Conservation (phyloP, 441 rosid species). For the Populus hybrid region DNA sequence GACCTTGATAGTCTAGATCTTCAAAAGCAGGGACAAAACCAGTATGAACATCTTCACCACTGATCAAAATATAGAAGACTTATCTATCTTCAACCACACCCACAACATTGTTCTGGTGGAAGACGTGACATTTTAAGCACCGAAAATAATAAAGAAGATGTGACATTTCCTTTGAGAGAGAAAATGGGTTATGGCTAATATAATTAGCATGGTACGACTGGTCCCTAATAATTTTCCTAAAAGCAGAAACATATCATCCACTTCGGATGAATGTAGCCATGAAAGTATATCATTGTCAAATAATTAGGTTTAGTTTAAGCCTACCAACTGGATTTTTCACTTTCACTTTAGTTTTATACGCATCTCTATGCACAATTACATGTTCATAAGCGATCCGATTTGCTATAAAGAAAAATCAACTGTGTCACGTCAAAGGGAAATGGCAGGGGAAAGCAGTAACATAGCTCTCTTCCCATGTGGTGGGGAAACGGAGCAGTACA, state of each 20-base stretch:
- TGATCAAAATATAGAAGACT: not conserved
- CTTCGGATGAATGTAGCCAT: not conserved
- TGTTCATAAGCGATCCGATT: no score
- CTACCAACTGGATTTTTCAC: not conserved
- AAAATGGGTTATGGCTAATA: not conserved
- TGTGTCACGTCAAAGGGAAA: conserved; percentile 25
- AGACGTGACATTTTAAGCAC: no score
- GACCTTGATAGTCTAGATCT: not conserved
- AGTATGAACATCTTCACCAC: no score
- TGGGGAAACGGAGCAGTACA: conserved; percentile 31
- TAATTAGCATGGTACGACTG: not conserved
- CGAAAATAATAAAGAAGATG: no score
- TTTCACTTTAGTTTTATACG: not conserved
- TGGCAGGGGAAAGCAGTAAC: conserved; percentile 35
- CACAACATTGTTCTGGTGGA: not conserved
- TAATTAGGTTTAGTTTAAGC: not conserved
- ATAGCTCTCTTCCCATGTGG: conserved; percentile 24
- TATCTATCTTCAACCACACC: not conserved
- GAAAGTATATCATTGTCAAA: not conserved
- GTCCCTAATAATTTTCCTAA: not conserved
- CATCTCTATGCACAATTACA: not conserved
- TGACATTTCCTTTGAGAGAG: not conserved
- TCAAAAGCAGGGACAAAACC: not conserved
- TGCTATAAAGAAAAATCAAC: no score
- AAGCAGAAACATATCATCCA: not conserved